phyloP scores from a whole-genome alignment of 1,139 yeast species.

The Saccharomyces hybrid region DNA sequence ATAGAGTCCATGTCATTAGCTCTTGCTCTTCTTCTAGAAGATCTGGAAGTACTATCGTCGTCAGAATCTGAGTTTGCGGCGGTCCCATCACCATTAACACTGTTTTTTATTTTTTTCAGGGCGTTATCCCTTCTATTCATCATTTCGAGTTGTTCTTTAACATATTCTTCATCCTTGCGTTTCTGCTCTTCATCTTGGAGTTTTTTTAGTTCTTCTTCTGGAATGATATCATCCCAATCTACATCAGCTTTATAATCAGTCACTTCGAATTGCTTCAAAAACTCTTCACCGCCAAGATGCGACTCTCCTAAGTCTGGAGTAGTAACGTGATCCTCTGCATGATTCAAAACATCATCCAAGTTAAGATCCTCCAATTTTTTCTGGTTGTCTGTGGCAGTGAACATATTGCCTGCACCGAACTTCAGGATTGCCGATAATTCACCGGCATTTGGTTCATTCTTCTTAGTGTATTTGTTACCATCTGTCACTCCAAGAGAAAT shows the following conservation, averaged over 20 bases:
- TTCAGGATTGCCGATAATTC: conserved; percentile 89
- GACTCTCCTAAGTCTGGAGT: conserved; percentile 96
- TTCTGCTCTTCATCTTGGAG: conserved; percentile 87
- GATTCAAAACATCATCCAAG: conserved; percentile 89
- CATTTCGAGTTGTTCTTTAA: conserved; percentile 85
- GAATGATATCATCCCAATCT: conserved; percentile 98
- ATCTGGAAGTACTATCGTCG: conserved; percentile 34
- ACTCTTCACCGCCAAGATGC: conserved; percentile 96
- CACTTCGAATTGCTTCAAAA: conserved; percentile 92
- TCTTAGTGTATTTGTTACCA: conserved; percentile 38
- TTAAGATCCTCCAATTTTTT: conserved; percentile 92
- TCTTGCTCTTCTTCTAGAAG: conserved; percentile 31
- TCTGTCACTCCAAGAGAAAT: conserved; percentile 94
- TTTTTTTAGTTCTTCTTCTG: conserved; percentile 83
- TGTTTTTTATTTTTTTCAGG: conserved; percentile 44
- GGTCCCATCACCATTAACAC: conserved; percentile 29
- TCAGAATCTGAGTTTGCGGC: conserved; percentile 37
- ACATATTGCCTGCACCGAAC: conserved; percentile 98
- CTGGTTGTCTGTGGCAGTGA: conserved; percentile 84
- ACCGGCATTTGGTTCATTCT: conserved; percentile 69
- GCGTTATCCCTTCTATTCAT: conserved; percentile 76
- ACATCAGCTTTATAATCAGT: conserved; percentile 98
- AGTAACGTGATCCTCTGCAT: conserved; percentile 95
- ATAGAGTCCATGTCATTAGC: conserved; percentile 47
- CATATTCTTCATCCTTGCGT: conserved; percentile 74